These are phyloP conservation scores for Delonix regia DNA, from an alignment of 306 rosid genomes.

Conservation along the genomic window DNA sequence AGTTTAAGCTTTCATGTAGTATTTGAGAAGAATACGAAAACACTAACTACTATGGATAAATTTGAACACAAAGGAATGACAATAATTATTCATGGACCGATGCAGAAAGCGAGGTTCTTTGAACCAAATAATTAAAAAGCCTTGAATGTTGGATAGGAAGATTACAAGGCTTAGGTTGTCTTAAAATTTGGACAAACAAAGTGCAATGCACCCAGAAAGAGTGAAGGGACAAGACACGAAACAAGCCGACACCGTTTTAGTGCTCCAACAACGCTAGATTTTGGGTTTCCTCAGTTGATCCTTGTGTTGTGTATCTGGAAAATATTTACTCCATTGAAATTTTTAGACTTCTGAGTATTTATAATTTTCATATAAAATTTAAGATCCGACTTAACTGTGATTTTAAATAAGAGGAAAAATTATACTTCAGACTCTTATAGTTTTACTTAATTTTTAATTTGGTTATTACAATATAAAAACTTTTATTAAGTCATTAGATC, in stretches of 20 bases:
- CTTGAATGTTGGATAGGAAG: slow-evolving; percentile 3
- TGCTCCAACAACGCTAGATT: slow-evolving; percentile 42
- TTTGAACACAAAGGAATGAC: slow-evolving; percentile 22
- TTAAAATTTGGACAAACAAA: slow-evolving; percentile 32
- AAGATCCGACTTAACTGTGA: too few relatives aligned
- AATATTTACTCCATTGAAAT: too few relatives aligned
- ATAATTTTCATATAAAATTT: too few relatives aligned
- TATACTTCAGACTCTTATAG: too few relatives aligned
- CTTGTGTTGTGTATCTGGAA: neutral
- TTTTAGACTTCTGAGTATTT: too few relatives aligned
- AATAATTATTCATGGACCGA: neutral
- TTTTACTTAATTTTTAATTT: too few relatives aligned
- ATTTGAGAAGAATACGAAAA: too few relatives aligned
- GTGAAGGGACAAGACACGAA: slow-evolving; percentile 25
- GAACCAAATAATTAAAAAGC: slow-evolving; percentile 40
- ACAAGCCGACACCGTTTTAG: slow-evolving; percentile 42
- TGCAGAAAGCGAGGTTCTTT: slow-evolving; percentile 40
- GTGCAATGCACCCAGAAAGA: slow-evolving; percentile 40
- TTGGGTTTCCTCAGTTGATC: slow-evolving; percentile 31
- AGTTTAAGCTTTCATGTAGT: too few relatives aligned
- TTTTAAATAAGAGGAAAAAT: too few relatives aligned
- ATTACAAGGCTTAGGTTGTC: slow-evolving; percentile 32
- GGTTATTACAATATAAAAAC: too few relatives aligned
- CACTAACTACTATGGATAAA: neutral
- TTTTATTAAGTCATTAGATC: too few relatives aligned